phyloP scores from a whole-genome alignment of 1,139 yeast genomes.

The Saccharomycopsis hybrid region DNA sequence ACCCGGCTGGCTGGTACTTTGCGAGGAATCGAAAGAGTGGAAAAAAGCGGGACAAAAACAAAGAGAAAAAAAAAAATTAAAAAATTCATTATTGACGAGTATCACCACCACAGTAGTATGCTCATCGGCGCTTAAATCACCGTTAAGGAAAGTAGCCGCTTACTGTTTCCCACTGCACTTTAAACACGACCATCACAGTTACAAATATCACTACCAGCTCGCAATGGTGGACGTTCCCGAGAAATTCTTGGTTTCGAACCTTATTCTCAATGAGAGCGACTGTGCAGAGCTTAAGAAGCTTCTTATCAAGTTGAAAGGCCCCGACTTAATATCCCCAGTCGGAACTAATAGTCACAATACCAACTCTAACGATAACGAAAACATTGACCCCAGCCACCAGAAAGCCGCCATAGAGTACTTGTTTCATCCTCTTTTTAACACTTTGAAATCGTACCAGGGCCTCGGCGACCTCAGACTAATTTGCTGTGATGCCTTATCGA shows the following conservation, averaged over 20 bases:
- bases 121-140: too few relatives aligned
- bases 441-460: constrained; percentile 24
- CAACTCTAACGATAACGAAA: background rate
- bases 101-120: too few relatives aligned
- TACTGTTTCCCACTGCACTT: too few relatives aligned
- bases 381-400: too few relatives aligned
- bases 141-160: too few relatives aligned
- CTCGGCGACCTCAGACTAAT: constrained; percentile 31
- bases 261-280: constrained; percentile 10
- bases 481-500: constrained; percentile 54
- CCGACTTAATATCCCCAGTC: constrained; percentile 1
- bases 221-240: background rate
- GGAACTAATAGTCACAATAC: background rate
- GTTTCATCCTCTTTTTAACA: constrained; percentile 22
- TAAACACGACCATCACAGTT: background rate
- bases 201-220: background rate
- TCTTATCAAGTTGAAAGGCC: constrained; percentile 22
- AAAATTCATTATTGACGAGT: too few relatives aligned
- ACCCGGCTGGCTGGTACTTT: too few relatives aligned
- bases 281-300: constrained; percentile 18
- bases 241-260: background rate
- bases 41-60: too few relatives aligned
- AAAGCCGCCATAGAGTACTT: constrained; percentile 10
- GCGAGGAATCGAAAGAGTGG: too few relatives aligned
- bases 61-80: too few relatives aligned